Evolutionary conservation across 345 rosid species (phyloP), one percentile per base, ranked within the genome.

Genomic region (Hirschfeldia incana): DNA sequence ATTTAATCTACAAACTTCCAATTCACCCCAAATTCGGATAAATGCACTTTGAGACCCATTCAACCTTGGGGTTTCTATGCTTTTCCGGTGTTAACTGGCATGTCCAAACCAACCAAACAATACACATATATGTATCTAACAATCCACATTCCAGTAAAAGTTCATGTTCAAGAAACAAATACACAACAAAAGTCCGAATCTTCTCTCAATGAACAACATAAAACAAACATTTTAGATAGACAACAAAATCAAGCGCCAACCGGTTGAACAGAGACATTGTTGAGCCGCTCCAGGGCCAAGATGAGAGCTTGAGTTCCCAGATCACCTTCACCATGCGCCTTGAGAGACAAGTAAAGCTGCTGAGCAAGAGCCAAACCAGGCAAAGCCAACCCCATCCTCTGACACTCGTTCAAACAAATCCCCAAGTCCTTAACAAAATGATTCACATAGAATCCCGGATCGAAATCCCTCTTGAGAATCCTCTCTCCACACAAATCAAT

Each of bases 371-470:
- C 97, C 76, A 92, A 71, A 1, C 97, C 93, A 4, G 97, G 98
- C 82, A 94, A 82, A 36, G 92, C 94, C n/a, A 94, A 84, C 36
- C 94, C 97, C 97, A 92, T 89, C 46, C 76, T 85, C 76, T 92
- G 85, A 64, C 98, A 94, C 71, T 91, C 97, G 59, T 86, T 88
- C 67, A 94, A 85, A 79, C 97, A 92, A 82, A 94, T 94, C 75
- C 94, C 98, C 73, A 92, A 85, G 76, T 92, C 98, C 84, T 92
- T 94, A 0, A 85, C 88, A 69, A 94, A 91, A 77, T 94, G 97
- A 46, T 92, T 87, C 78, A 94, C 98, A 37, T 82, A 92, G 70
- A 94, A 92, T 36, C 98, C 91, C 0, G 97, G 88, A 10, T 88
- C 93, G 17, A 94, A 87, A 81, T 92, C 97, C 84, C 97, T 92